Evolutionary conservation across 2,329 filamentous ascomycete species (phyloP).

Genomic region (Calonectria naviculata): DNA sequence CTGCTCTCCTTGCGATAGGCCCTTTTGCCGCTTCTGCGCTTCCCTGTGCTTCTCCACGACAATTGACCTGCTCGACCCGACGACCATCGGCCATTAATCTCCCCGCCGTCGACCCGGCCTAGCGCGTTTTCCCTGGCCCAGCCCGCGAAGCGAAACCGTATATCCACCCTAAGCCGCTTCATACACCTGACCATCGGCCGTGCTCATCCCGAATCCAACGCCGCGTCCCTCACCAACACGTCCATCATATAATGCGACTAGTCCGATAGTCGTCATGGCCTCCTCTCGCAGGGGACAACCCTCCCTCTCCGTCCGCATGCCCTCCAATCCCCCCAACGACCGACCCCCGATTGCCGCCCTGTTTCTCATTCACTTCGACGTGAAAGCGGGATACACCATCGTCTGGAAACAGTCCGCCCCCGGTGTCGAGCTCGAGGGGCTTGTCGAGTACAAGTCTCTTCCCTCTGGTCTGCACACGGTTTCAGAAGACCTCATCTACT

Average conservation of each 20-base stretch:
- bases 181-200: not conserved
- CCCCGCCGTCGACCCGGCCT: not conserved
- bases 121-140: not conserved
- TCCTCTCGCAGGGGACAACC: constrained; percentile 52
- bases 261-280: constrained; percentile 50
- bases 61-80: constrained; percentile 10
- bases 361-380: constrained; percentile 92
- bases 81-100: not conserved
- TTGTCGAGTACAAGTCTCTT: constrained; percentile 95
- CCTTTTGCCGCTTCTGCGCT: not conserved
- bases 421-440: constrained; percentile 81
- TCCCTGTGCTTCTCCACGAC: constrained; percentile 11
- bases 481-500: constrained; percentile 90
- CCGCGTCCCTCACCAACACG: not conserved
- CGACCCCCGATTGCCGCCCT: constrained; percentile 72
- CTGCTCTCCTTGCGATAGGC: constrained; percentile 22
- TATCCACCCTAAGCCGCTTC: not conserved
- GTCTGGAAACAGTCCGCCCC: constrained; percentile 83
- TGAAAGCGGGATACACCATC: constrained; percentile 91
- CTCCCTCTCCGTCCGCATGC: constrained; percentile 52
- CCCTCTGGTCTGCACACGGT: constrained; percentile 94
- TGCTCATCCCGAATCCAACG: not conserved
- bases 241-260: constrained; percentile 41
- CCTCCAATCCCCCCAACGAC: constrained; percentile 42
- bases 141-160: not conserved